Conservation (phyloP, 1,284 basidiomycete species). For the Papiliotrema terrestris region DNA sequence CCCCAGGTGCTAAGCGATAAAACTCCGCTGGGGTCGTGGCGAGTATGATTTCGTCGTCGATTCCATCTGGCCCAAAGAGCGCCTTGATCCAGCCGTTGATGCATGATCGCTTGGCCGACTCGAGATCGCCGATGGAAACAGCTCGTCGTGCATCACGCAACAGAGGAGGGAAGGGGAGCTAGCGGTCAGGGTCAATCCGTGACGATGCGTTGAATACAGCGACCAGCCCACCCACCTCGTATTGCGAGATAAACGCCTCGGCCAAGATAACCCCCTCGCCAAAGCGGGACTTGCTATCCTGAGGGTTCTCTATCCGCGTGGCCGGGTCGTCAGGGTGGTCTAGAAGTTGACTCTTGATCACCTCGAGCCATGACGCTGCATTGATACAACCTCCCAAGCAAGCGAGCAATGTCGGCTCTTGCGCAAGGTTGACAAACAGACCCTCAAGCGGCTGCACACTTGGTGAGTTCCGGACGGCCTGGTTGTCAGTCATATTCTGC, state of each 20-base stretch:
- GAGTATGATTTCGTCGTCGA: constrained; percentile 47
- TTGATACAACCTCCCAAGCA: constrained; percentile 18
- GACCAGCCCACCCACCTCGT: constrained; percentile 33
- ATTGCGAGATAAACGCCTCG: constrained; percentile 36
- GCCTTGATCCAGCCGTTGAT: constrained; percentile 48
- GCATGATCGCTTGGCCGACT: constrained; percentile 33
- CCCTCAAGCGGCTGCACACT: constrained; percentile 28
- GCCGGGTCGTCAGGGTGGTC: constrained; percentile 24
- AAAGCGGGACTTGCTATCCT: constrained; percentile 42
- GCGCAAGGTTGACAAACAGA: constrained; percentile 29
- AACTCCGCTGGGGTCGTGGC: constrained; percentile 50
- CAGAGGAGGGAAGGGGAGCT: constrained; percentile 29
- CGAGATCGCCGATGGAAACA: constrained; percentile 33
- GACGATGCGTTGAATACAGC: no score
- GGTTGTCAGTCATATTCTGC: neutral
- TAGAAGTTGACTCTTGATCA: constrained; percentile 24
- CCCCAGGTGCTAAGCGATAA: constrained; percentile 49
- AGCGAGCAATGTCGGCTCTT: constrained; percentile 25
- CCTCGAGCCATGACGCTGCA: constrained; percentile 18
- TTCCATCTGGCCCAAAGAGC: constrained; percentile 48
- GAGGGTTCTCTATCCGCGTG: constrained; percentile 39
- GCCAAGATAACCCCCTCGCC: constrained; percentile 46
- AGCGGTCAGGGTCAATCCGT: neutral
- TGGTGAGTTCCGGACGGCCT: constrained; percentile 24
- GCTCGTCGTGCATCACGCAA: constrained; percentile 36